Evolutionary conservation across 345 rosid species (phyloP), one percentile per base, ranked within the genome.

Genomic region (Punica granatum): DNA sequence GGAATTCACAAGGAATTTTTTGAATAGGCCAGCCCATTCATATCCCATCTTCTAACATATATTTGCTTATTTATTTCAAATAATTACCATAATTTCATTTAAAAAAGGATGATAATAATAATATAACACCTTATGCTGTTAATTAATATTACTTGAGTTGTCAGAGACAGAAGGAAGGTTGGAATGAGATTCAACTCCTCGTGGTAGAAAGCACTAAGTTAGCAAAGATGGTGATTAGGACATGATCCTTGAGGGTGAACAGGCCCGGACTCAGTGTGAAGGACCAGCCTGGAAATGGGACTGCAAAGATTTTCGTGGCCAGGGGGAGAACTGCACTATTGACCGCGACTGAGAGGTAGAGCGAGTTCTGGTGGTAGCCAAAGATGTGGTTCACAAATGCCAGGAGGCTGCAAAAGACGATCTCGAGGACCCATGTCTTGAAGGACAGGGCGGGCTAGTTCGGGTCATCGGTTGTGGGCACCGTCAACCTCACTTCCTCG

Each of bases 11-110:
- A 85, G 83, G 78, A 77, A 72, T 71, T 66, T 82, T 67, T 87
- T 79, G 80, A 92, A 89, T 2, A 89, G 10, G 25, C 98, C 89
- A 54, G 86, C 98, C 92, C 89, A 92, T 19, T 92, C 94, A 76
- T 89, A 87, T 21, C 95, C 92, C 69, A 92, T 86, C 76, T 90
- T 60, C 96, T 37, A 37, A 37, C 11, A 37, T 4, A 37, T 37
- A 37, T 37, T 37, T 37, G 41, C 5, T 37, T 37, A 11, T 37
- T 37, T 4, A 37, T 4, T 37, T 37, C 41, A 37, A 37, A 37
- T 37, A n/a, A n/a, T n/a, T n/a, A n/a, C n/a, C n/a, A 37, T 37
- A 37, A 37, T n/a, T n/a, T 37, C 41, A 37, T 37, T 37, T 4
- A 11, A 37, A 37, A 37, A 11, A 37, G 41, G 41, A 37, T n/a